Base-by-base conservation (phyloP, 495 filamentous ascomycete genomes). In the Chaetomium cochliodes region DNA sequence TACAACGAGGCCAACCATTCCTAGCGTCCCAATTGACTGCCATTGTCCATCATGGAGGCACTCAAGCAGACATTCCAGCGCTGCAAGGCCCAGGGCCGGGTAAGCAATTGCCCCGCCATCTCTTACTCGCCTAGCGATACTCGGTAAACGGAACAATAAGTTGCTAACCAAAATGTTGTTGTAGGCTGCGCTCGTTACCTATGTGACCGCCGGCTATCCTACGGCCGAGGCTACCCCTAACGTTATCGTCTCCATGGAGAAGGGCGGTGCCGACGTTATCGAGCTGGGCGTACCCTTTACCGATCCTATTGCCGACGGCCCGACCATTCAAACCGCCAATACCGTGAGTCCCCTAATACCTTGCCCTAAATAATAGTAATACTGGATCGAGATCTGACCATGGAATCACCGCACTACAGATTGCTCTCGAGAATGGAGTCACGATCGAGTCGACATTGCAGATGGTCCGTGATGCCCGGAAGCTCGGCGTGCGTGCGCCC, bases 201-300 rank as follows among this genome's bases (percentile, higher is more conserved):
- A 99, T 82, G 90, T 97, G 69, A 98, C 94, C 18, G 94, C 93
- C 57, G 94, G 94, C 33, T 99, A 89, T 72, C 94, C 96, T 6
- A 91, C 85, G n/a, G 80, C 86, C 22, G 88, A 89, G 65, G 87
- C 90, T 70, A 92, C 92, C 0, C 87, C 91, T 47, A 86, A 92
- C 74, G 87, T 97, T 65, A 76, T 99, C 71, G 78, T 98, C 49
- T 90, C 86, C 39, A 87, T 98, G 86, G 90, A 98, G 79, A 90
- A 88, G 74, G 96, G 94, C 71, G 94, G 96, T 68, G 89, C 93
- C 65, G 90, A 93, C 74, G 76, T 93, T 63, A 91, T 93, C 64
- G 90, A 93, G 74, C 83, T 93, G 60, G 92, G 92, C 51, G 82
- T 97, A 47, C 96, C 96, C 51, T 99, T 99, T 83, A 97, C 96